phyloP scores from a whole-genome alignment of 768 basidiomycete genomes.

The Lactifluus rugatus region DNA sequence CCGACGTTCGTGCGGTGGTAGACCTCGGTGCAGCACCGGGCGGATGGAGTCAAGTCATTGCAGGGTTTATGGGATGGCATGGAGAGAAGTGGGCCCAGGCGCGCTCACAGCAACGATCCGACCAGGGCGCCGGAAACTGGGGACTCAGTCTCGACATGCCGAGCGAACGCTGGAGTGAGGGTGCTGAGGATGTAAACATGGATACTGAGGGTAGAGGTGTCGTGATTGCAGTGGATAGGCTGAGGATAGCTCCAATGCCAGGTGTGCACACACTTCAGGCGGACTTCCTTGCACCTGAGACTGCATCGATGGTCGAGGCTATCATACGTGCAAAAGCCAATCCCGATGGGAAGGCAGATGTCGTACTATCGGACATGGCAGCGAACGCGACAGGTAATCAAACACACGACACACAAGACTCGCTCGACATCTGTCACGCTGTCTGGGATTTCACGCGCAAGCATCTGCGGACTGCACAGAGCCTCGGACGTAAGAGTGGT shows the following conservation, averaged over 20 bases:
- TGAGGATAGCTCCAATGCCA: slow-evolving; percentile 59
- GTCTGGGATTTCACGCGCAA: slow-evolving; percentile 58
- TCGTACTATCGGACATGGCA: slow-evolving; percentile 88
- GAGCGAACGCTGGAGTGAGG: not conserved
- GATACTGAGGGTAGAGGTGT: slow-evolving; percentile 30
- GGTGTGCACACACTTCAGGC: slow-evolving; percentile 67
- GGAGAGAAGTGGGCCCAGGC: slow-evolving; percentile 18
- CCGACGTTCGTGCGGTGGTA: slow-evolving; percentile 54
- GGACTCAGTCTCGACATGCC: slow-evolving; percentile 5
- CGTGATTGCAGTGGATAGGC: slow-evolving; percentile 74
- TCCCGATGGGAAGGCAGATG: slow-evolving; percentile 47
- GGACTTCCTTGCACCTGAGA: slow-evolving; percentile 60
- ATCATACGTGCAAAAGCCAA: slow-evolving; percentile 28
- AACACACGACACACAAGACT: slow-evolving; percentile 52
- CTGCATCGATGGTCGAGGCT: slow-evolving; percentile 36
- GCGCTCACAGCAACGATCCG: not conserved
- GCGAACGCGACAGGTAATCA: slow-evolving; percentile 69
- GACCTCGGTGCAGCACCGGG: slow-evolving; percentile 92
- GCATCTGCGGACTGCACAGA: slow-evolving; percentile 41
- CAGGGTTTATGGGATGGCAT: slow-evolving; percentile 48
- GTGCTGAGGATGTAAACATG: not conserved
- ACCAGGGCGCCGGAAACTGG: not conserved
- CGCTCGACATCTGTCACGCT: slow-evolving; percentile 63
- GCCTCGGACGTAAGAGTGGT: slow-evolving; percentile 34
- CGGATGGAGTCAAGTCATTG: slow-evolving; percentile 87